Percentiles rank a stretch among this genome's conserved stretches.
These are phyloP conservation scores for Elongisporangium prolatum DNA, from an alignment of 352 stramenopile genomes.

Conservation along the genomic window DNA sequence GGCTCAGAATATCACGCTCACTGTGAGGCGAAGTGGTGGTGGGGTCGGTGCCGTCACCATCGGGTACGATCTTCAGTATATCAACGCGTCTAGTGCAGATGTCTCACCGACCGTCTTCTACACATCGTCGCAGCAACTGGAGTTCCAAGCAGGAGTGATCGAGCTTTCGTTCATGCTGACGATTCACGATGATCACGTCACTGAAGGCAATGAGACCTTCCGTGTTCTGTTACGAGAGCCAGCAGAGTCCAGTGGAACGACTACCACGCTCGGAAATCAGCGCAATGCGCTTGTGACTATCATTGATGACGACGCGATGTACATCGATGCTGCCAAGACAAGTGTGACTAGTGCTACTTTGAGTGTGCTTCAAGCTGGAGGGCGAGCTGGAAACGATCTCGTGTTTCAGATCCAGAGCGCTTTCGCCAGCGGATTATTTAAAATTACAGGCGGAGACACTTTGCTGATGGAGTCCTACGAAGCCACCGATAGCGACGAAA, in stretches of 20 bases:
- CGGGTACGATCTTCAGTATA: constrained; percentile 81
- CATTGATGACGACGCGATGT: constrained; percentile 49
- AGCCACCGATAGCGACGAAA: constrained; percentile 11
- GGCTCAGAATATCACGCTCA: constrained; percentile 70
- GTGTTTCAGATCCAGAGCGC: constrained; percentile 55
- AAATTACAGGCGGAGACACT: constrained; percentile 13
- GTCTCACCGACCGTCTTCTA: constrained; percentile 86
- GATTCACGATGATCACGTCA: constrained; percentile 88
- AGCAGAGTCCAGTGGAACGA: constrained; percentile 6
- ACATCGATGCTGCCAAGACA: constrained; percentile 19
- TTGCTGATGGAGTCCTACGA: constrained; percentile 41
- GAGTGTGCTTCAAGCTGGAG: constrained; percentile 6
- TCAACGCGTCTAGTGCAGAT: constrained; percentile 69
- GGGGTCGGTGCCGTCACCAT: constrained; percentile 72
- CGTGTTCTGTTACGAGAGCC: constrained; percentile 43
- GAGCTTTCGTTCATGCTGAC: constrained; percentile 86
- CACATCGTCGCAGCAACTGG: constrained; percentile 71
- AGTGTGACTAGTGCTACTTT: constrained; percentile 21
- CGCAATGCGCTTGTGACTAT: constrained; percentile 64
- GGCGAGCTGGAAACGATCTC: constrained; percentile 28
- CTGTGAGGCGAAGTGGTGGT: constrained; percentile 81
- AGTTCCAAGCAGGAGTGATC: constrained; percentile 79
- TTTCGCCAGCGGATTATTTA: constrained; percentile 25
- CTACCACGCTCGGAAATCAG: constrained; percentile 51
- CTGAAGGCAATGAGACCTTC: constrained; percentile 69